These are phyloP conservation scores for Endocalyx cinctus DNA, from an alignment of 2,329 filamentous ascomycete species.

Conservation along the genomic window DNA sequence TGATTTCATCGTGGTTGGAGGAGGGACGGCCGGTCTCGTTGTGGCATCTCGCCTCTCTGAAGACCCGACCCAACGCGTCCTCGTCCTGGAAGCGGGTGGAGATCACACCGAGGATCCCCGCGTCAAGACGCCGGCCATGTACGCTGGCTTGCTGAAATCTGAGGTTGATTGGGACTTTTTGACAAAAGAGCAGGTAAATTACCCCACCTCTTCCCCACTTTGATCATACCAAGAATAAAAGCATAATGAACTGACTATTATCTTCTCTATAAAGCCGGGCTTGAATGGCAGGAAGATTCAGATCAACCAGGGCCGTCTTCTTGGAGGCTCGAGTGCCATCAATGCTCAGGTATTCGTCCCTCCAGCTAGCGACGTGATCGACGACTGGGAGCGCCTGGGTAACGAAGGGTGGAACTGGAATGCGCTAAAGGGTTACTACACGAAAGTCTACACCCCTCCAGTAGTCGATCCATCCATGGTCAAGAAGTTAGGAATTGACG, in stretches of 20 bases:
- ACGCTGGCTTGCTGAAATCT: slow-evolving; percentile 2
- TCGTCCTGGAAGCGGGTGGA: slow-evolving; percentile 9
- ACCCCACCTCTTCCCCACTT: no score
- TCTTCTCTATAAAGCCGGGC: slow-evolving; percentile 2
- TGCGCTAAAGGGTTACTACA: slow-evolving; percentile 9
- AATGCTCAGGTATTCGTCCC: slow-evolving; percentile 16
- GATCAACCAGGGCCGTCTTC: slow-evolving; percentile 14
- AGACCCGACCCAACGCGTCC: slow-evolving; percentile 4
- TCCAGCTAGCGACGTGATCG: slow-evolving; percentile 8
- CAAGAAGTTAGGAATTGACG: slow-evolving; percentile 8
- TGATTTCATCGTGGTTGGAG: slow-evolving; percentile 17
- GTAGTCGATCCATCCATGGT: slow-evolving; percentile 3
- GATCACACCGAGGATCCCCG: slow-evolving; percentile 3
- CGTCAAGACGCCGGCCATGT: no score
- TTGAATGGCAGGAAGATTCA: slow-evolving; percentile 10
- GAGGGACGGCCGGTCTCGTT: slow-evolving; percentile 16
- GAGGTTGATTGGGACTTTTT: slow-evolving; percentile 8
- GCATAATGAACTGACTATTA: no score
- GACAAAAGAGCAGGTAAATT: slow-evolving; percentile 5
- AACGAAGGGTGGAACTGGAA: slow-evolving; percentile 17
- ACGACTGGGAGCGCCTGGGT: slow-evolving; percentile 14
- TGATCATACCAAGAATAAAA: no score
- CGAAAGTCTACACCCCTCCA: slow-evolving; percentile 12
- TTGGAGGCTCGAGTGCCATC: slow-evolving; percentile 19
- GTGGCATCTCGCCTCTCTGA: slow-evolving; percentile 13